phyloP scores from a whole-genome alignment of 1,284 basidiomycete species.

The Heterobasidion occidentale region DNA sequence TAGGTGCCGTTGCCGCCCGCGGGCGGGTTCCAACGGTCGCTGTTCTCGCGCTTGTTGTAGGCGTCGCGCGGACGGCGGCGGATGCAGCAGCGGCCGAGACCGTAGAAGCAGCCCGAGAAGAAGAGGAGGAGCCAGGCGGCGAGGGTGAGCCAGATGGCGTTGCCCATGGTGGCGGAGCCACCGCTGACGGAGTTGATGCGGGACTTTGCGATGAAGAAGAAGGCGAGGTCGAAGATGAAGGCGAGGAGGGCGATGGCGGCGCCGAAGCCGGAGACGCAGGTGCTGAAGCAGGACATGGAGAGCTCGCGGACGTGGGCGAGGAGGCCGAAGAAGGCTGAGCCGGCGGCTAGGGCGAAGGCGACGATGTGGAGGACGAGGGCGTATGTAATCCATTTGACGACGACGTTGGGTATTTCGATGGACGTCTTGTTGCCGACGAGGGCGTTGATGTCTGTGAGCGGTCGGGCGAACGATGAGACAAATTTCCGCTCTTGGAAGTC shows the following conservation, averaged over 20 bases:
- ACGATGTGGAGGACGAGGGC: slow-evolving; percentile 83
- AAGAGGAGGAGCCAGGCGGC: slow-evolving; percentile 78
- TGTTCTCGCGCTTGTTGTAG: slow-evolving; percentile 24
- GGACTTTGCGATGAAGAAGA: slow-evolving; percentile 80
- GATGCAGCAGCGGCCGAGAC: slow-evolving; percentile 75
- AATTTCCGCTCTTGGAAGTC: background rate
- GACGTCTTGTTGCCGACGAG: slow-evolving; percentile 61
- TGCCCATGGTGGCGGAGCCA: slow-evolving; percentile 70
- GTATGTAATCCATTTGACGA: slow-evolving; percentile 88
- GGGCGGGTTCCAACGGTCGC: slow-evolving; percentile 12
- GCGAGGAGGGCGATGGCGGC: slow-evolving; percentile 69
- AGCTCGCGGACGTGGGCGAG: slow-evolving; percentile 82
- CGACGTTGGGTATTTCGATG: slow-evolving; percentile 67
- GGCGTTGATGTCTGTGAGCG: slow-evolving; percentile 61
- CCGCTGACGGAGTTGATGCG: slow-evolving; percentile 63
- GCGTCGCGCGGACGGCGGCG: slow-evolving; percentile 39
- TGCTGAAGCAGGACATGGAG: slow-evolving; percentile 79
- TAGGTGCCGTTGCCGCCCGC: slow-evolving; percentile 19
- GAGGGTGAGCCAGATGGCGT: slow-evolving; percentile 80
- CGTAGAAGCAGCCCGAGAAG: slow-evolving; percentile 81
- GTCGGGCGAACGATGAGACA: background rate
- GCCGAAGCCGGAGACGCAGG: slow-evolving; percentile 73
- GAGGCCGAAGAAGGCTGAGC: slow-evolving; percentile 70
- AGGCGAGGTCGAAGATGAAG: slow-evolving; percentile 79
- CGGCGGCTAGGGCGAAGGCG: slow-evolving; percentile 65